Base-by-base conservation (phyloP, 352 stramenopile genomes). In the Achlya hypogyna region DNA sequence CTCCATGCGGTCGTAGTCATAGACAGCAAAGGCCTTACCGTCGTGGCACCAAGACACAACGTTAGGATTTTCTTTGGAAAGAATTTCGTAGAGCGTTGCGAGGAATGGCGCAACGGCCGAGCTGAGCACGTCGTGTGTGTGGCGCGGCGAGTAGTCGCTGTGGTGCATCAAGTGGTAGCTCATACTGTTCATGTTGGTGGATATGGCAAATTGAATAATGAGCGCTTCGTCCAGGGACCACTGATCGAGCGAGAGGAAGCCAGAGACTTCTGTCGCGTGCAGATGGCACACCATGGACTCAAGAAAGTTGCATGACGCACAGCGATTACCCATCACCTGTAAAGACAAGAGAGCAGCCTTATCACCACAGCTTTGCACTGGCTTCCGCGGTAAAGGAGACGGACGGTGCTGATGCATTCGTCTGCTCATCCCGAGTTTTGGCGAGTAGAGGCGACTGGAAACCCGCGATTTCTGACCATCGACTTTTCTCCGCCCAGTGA, bases 31-130 rank as follows among this genome's bases (percentile, higher is more conserved):
- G 65, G 78, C 75, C 12, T 77, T 74, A 52, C 82, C 78, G 66
- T 90, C 84, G 53, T 74, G 72, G 47, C 79, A 80, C 86, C 86
- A 95, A 22, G 74, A 68, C 51, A 95, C 72, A 63, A 93, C 81
- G 10, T 43, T 58, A 32, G 76, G 77, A 69, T 92, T 80, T 65
- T 95, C 86, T 8, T 69, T 70, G 49, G 87, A 73, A 29, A 93
- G 74, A 28, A 93, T 91, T 27, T 88, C 74, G 71, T 88, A 91
- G 18, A 93, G 78, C 23, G 70, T 84, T n/a, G 76, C 74, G 5
- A 93, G 71, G 69, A 93, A 93, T 4, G 60, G 60, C 51, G 60
- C 60, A 10, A 67, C 60, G 3, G 60, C 60, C 40, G 60, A 67
- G 34, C 60, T 67, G 22, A 67, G 28, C 9, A 45, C 6, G 4